Base-by-base conservation (phyloP, 2,329 filamentous ascomycete genomes). In the Emergomyces pasteurianus region DNA sequence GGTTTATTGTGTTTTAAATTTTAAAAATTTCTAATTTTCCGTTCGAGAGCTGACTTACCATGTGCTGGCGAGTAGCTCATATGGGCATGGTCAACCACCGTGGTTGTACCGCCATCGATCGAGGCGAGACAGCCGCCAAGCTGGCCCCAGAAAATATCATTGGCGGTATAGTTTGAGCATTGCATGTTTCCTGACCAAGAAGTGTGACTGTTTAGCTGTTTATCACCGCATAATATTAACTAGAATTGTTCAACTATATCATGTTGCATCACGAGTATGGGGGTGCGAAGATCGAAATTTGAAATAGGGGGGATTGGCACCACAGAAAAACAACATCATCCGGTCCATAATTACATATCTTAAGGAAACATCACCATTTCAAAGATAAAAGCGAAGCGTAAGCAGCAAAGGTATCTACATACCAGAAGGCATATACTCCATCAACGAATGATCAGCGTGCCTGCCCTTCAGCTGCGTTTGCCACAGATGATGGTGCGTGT, bases 81-180 rank as follows among this genome's bases (percentile, higher is more conserved):
- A 62, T 73, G 70, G 0, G 70, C 68, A 64, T 73, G 71, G 52
- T 73, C 71, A 7, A 73, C 63, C 8, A 72, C 69, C 0, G 67
- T 67, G 5, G 69, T 71, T 4, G 64, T 65, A 2, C 69, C 69
- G 4, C 63, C 63, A 58, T 71, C 64, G 10, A 71, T 38, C 9
- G 61, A 61, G 43, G 68, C 67, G 0, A 68, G 60, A 49, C 63
- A 66, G 12, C 67, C 67, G 10, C 55, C 65, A 2, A 70, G 61
- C 40, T 68, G 67, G n/a, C 77, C 77, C 72, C 77, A 78, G 66
- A 78, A 81, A 2, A 79, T 67, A 60, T 82, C 80, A 1, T 76
- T 69, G 1, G 74, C 66, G 3, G 63, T 66, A 63, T 75, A 77
- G 42, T 66, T 65, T 28, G 60, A 47, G 50, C 56, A 18, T 54